phyloP scores from a whole-genome alignment of 768 basidiomycete species.

The Tylopilus vinaceipallidus region DNA sequence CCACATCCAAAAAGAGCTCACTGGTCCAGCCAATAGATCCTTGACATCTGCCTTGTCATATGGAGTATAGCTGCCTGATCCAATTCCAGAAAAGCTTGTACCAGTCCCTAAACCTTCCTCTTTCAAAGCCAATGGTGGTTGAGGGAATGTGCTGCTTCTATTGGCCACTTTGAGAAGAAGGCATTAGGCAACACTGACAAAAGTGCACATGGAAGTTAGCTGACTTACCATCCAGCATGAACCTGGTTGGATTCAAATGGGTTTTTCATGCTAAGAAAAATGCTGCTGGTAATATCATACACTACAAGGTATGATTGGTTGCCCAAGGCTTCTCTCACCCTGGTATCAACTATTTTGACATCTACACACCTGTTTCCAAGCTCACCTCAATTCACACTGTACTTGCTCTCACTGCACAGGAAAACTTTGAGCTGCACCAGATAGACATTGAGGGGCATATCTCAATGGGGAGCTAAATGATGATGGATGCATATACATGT shows the following conservation, averaged over 20 bases:
- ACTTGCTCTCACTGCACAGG: too few species aligned
- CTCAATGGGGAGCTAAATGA: too few species aligned
- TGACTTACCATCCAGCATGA: background rate
- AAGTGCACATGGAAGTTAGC: background rate
- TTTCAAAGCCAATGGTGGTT: background rate
- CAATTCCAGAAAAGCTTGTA: background rate
- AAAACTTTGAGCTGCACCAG: too few species aligned
- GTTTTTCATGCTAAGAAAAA: background rate
- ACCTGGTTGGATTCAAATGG: background rate
- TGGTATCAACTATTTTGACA: too few species aligned
- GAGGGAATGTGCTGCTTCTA: background rate
- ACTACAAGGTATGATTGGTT: background rate
- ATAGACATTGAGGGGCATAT: too few species aligned
- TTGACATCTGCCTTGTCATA: background rate
- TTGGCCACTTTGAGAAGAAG: background rate
- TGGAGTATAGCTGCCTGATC: too few species aligned
- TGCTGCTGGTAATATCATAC: background rate
- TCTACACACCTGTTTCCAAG: too few species aligned
- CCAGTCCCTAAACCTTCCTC: background rate
- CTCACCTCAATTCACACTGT: too few species aligned
- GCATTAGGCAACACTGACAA: background rate
- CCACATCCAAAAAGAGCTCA: too few species aligned
- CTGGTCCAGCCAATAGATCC: background rate
- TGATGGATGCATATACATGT: too few species aligned
- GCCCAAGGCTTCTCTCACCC: too few species aligned